phyloP scores from a whole-genome alignment of 306 rosid genomes.

The Cicer pinnatifidum region DNA sequence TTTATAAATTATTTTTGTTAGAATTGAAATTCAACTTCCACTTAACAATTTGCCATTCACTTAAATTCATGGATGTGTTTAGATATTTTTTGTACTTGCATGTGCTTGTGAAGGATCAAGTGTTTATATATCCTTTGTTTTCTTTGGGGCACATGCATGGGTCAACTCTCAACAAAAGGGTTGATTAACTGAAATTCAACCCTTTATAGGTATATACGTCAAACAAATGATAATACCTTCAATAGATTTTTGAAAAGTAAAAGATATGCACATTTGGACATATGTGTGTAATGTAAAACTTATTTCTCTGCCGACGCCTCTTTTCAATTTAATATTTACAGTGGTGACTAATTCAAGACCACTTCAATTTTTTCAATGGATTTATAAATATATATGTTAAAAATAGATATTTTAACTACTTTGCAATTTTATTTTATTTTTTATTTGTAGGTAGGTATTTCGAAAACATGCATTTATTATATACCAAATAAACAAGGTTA shows the following conservation, averaged over 20 bases:
- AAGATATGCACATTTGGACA: conserved; percentile 24
- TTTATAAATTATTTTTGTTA: too few relatives aligned
- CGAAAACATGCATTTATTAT: neutral
- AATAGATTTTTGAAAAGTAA: conserved; percentile 4
- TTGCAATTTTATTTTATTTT: too few relatives aligned
- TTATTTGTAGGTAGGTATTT: too few relatives aligned
- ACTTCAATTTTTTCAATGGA: neutral
- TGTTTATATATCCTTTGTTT: conserved; percentile 24
- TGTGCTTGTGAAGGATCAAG: conserved; percentile 35
- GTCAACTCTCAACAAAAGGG: conserved; percentile 49
- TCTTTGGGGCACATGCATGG: conserved; percentile 46
- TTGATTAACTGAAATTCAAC: conserved; percentile 25
- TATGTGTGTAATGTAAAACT: neutral
- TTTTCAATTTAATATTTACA: conserved; percentile 11
- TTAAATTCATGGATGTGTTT: too few relatives aligned
- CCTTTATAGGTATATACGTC: neutral
- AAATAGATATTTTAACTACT: too few relatives aligned
- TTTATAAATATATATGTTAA: too few relatives aligned
- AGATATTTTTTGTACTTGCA: conserved; percentile 26
- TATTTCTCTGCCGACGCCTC: conserved; percentile 30
- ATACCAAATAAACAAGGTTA: neutral
- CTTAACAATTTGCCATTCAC: too few relatives aligned
- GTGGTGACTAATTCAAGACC: conserved; percentile 42
- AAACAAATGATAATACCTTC: conserved; percentile 30
- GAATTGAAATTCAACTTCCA: too few relatives aligned